Evolutionary conservation across 148 eudicot species (phyloP).

Genomic region (Tetragonia tetragonoides): DNA sequence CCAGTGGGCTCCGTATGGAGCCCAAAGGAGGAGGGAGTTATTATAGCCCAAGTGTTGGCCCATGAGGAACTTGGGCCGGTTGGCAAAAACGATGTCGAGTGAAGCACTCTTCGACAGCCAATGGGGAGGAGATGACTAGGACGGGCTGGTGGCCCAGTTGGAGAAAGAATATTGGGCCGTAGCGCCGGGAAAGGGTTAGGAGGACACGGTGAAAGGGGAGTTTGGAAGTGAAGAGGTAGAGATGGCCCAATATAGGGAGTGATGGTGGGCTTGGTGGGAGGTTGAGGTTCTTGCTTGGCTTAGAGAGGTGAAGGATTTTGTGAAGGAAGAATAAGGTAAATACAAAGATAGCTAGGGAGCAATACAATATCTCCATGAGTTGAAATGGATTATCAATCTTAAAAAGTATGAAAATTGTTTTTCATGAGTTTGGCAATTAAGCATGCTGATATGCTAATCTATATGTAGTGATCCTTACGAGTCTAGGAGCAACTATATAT

Average conservation of each 20-base stretch:
- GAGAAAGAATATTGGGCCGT: constrained; percentile 34
- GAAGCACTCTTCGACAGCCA: constrained; percentile 35
- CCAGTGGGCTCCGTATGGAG: constrained; percentile 47
- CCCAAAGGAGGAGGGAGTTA: constrained; percentile 34
- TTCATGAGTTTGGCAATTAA: too few relatives aligned
- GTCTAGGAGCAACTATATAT: too few relatives aligned
- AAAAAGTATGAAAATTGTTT: too few relatives aligned
- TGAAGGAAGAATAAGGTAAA: neutral
- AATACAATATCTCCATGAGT: neutral
- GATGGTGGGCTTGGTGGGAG: constrained; percentile 1
- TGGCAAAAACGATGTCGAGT: constrained; percentile 41
- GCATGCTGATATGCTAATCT: too few relatives aligned
- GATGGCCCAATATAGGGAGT: constrained; percentile 41
- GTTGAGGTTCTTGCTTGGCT: neutral
- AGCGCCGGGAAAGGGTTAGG: constrained; percentile 17
- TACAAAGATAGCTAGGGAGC: neutral
- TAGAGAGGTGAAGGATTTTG: neutral
- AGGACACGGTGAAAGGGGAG: constrained; percentile 31
- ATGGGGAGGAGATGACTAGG: constrained; percentile 38
- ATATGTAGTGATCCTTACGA: too few relatives aligned
- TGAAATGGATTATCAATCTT: too few relatives aligned
- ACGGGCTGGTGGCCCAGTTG: constrained; percentile 37
- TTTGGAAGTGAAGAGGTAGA: constrained; percentile 28
- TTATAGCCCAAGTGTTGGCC: constrained; percentile 37
- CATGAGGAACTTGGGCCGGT: constrained; percentile 35